phyloP scores from a whole-genome alignment of 108 stramenopile species.

The Aurantiochytrium sp. region DNA sequence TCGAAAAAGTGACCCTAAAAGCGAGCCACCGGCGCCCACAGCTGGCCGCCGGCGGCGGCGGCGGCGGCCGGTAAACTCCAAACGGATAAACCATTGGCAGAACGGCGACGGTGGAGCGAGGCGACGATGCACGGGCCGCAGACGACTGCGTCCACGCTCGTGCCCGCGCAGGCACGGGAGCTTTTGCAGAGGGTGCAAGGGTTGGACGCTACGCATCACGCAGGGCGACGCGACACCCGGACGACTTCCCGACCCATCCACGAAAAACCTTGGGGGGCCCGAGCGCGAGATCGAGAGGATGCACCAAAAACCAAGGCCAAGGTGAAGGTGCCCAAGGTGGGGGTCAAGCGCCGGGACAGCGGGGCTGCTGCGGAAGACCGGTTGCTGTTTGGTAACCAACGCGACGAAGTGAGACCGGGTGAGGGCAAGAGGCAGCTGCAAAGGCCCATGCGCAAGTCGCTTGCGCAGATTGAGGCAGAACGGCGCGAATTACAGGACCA shows the following conservation, averaged over 20 bases:
- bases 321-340: background rate
- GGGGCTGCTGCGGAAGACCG: no score
- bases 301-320: background rate
- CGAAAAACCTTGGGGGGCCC: background rate
- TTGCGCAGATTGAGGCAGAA: background rate
- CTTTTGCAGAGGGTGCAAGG: background rate
- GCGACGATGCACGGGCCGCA: no score
- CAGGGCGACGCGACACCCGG: background rate
- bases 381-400: no score
- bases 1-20: no score
- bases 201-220: no score
- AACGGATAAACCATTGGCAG: no score
- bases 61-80: no score
- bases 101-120: no score
- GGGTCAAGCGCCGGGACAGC: background rate
- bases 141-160: no score
- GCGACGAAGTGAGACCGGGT: no score
- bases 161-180: background rate
- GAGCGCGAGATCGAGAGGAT: background rate
- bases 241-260: background rate
- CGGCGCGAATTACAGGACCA: background rate
- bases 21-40: no score
- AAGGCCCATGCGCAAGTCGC: background rate
- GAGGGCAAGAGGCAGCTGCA: background rate
- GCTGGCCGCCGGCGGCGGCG: no score